These are phyloP conservation scores for Cordyceps fumosorosea DNA, from an alignment of 2,329 filamentous ascomycete genomes.

Conservation along the genomic window DNA sequence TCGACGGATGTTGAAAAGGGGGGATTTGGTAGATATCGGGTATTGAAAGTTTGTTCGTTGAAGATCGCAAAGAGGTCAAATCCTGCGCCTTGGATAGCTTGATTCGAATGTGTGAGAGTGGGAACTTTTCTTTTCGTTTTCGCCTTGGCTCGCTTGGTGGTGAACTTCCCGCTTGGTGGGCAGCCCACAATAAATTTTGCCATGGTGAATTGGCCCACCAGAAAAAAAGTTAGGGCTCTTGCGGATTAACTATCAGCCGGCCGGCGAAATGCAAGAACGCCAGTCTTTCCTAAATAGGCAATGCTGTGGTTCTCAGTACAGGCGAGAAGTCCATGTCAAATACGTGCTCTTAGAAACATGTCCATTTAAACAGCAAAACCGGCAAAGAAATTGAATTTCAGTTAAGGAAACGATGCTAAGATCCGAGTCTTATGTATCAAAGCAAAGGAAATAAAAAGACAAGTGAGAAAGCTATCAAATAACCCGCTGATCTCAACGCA, in stretches of 20 bases:
- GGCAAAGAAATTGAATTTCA: background rate
- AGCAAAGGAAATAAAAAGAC: background rate
- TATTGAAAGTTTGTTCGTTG: slow-evolving; percentile 18
- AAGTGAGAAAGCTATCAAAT: slow-evolving; percentile 1
- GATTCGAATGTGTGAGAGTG: slow-evolving; percentile 14
- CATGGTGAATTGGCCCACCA: slow-evolving; percentile 21
- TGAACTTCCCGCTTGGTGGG: slow-evolving; percentile 13
- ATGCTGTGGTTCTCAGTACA: background rate
- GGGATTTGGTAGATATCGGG: slow-evolving; percentile 15
- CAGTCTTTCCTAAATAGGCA: slow-evolving; percentile 9
- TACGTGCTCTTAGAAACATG: background rate
- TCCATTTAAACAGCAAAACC: background rate
- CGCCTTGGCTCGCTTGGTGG: slow-evolving; percentile 2
- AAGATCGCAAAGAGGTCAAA: slow-evolving; percentile 60
- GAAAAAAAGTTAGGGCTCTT: slow-evolving; percentile 28
- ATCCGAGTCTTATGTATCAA: background rate
- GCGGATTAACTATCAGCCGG: slow-evolving; percentile 18
- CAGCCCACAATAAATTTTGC: slow-evolving; percentile 18
- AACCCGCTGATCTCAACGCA: slow-evolving; percentile 13
- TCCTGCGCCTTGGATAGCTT: slow-evolving; percentile 62
- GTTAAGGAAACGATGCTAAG: background rate
- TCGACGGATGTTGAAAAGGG: slow-evolving; percentile 28
- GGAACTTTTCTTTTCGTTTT: slow-evolving; percentile 9
- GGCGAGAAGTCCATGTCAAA: background rate
- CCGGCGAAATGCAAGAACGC: background rate